Evolutionary conservation across 2,329 filamentous ascomycete species (phyloP).

Genomic region (Neopestalotiopsis rosae): DNA sequence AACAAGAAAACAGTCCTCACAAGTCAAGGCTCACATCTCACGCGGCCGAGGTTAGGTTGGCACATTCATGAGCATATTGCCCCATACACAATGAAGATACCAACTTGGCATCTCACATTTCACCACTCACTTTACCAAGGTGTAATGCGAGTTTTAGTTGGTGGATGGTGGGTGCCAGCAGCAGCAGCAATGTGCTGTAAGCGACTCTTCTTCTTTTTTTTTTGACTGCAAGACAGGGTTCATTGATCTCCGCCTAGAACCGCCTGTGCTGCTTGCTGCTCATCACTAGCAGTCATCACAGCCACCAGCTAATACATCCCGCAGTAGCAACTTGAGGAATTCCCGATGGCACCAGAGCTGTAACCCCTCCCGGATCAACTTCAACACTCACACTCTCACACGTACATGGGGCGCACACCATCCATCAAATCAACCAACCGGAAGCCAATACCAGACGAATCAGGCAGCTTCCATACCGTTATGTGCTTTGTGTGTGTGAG

Average conservation of each 20-base stretch:
- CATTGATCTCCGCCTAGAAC: neutral
- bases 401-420: neutral
- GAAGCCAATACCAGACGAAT: neutral
- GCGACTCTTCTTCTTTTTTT: neutral
- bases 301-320: neutral
- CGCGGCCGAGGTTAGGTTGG: conserved; percentile 1
- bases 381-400: neutral
- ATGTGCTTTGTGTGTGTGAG: neutral
- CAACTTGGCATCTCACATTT: neutral
- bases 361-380: neutral
- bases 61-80: neutral
- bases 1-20: neutral
- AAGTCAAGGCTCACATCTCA: neutral
- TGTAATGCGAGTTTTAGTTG: neutral
- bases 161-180: neutral
- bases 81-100: too few species aligned
- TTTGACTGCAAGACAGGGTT: neutral
- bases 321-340: neutral
- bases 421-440: neutral
- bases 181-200: neutral
- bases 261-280: neutral
- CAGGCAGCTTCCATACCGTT: conserved; percentile 8
- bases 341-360: conserved; percentile 3
- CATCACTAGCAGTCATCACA: conserved; percentile 1
- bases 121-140: neutral